Conservation (phyloP, 257 asterid species). For the Solanum paucissectum region DNA sequence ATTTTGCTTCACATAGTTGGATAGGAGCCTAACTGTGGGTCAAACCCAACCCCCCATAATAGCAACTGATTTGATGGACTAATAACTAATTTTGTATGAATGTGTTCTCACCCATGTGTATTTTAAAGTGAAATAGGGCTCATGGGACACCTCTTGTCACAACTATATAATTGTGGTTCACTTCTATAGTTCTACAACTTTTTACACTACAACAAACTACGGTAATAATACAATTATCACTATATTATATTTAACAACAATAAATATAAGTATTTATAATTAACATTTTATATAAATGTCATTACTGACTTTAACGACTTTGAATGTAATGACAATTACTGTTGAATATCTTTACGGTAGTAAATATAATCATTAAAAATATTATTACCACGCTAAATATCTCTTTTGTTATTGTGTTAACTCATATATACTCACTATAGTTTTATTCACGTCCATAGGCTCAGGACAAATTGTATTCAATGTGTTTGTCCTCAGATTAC, state of each 20-base stretch:
- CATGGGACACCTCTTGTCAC: not conserved
- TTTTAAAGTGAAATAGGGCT: not conserved
- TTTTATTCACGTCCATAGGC: not conserved
- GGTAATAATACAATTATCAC: not conserved
- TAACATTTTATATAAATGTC: not conserved
- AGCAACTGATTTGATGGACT: not conserved
- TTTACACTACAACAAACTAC: not conserved
- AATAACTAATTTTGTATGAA: not conserved
- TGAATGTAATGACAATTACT: rapidly evolving
- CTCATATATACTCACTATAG: not conserved
- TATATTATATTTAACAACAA: too few relatives aligned
- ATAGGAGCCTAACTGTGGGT: not conserved
- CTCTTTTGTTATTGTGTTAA: not conserved
- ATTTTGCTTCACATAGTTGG: not conserved
- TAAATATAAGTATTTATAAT: too few relatives aligned
- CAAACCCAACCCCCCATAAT: not conserved
- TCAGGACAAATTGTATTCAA: not conserved
- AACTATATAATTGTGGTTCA: not conserved
- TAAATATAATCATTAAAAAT: too few relatives aligned
- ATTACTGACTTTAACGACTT: rapidly evolving
- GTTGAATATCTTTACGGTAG: rapidly evolving
- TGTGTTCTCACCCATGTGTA: not conserved
- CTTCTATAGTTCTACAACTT: not conserved
- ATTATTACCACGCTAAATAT: too few relatives aligned
- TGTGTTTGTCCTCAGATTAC: not conserved